Conservation (phyloP, 495 filamentous ascomycete genomes). For the Neurospora hispaniola region DNA sequence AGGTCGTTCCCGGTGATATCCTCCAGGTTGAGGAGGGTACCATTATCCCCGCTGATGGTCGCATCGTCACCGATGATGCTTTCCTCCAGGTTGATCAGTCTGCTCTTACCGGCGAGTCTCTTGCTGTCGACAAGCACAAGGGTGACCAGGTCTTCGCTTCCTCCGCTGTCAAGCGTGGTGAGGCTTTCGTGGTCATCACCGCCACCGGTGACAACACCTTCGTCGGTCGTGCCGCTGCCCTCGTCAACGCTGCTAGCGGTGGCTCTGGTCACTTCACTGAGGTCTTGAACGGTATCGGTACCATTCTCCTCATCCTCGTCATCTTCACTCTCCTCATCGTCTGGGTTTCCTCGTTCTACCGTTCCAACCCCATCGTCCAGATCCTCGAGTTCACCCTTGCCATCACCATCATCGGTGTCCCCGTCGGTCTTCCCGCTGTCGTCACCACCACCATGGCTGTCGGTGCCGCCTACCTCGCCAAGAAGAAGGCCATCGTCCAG, state of each 20-base stretch:
- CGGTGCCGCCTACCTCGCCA: slow-evolving; percentile 85
- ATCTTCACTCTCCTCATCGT: slow-evolving; percentile 68
- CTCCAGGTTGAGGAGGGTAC: slow-evolving; percentile 83
- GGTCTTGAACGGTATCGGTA: slow-evolving; percentile 78
- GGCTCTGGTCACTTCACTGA: slow-evolving; percentile 81
- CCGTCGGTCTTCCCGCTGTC: slow-evolving; percentile 91
- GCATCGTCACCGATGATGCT: slow-evolving; percentile 65
- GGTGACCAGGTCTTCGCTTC: slow-evolving; percentile 72
- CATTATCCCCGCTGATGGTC: slow-evolving; percentile 82
- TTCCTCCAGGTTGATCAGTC: slow-evolving; percentile 90
- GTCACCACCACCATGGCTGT: slow-evolving; percentile 96
- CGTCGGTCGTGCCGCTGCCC: slow-evolving; percentile 77
- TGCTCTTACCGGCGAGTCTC: slow-evolving; percentile 82
- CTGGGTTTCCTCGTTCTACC: slow-evolving; percentile 82
- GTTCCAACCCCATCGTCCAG: slow-evolving; percentile 59
- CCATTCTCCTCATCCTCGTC: slow-evolving; percentile 69
- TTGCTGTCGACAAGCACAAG: slow-evolving; percentile 79
- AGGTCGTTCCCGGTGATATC: slow-evolving; percentile 86
- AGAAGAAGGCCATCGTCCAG: slow-evolving; percentile 94
- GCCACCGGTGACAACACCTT: slow-evolving; percentile 80
- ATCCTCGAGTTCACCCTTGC: slow-evolving; percentile 80
- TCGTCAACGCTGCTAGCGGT: slow-evolving; percentile 63
- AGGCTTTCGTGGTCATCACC: slow-evolving; percentile 70
- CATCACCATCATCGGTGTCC: slow-evolving; percentile 87
- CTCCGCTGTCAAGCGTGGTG: slow-evolving; percentile 81